Evolutionary conservation across 2,329 filamentous ascomycete species (phyloP).

Genomic region (Neofusicoccum parvum): DNA sequence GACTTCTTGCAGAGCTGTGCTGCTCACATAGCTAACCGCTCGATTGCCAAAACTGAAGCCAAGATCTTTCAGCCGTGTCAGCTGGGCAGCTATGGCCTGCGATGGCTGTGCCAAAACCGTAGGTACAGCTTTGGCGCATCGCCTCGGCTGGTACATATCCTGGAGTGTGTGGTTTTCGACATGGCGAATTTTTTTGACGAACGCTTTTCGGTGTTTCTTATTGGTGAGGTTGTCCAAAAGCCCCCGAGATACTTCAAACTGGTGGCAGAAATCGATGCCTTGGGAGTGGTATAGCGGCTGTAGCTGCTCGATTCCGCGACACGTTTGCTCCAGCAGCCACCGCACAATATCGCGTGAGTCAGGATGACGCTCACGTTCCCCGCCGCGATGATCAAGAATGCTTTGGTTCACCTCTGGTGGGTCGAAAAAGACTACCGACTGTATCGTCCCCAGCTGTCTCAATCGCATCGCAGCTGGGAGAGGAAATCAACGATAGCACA

Average conservation of each 20-base stretch:
- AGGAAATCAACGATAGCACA: constrained; percentile 27
- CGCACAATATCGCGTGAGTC: constrained; percentile 56
- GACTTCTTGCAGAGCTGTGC: constrained; percentile 59
- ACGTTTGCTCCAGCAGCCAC: constrained; percentile 69
- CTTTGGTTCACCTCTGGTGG: constrained; percentile 58
- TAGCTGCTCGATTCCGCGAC: constrained; percentile 60
- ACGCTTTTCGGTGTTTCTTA: constrained; percentile 38
- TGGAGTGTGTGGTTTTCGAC: constrained; percentile 60
- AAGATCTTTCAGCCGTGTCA: constrained; percentile 44
- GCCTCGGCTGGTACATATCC: constrained; percentile 55
- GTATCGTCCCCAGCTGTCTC: constrained; percentile 46
- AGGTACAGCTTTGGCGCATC: constrained; percentile 11
- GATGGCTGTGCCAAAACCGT: constrained; percentile 24
- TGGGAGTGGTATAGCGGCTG: constrained; percentile 62
- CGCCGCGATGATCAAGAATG: constrained; percentile 53
- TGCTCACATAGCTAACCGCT: constrained; percentile 33
- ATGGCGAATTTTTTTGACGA: constrained; percentile 50
- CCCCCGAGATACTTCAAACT: constrained; percentile 52
- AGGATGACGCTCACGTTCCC: constrained; percentile 29
- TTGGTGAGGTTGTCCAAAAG: constrained; percentile 47
- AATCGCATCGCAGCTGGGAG: constrained; percentile 66
- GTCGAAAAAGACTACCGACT: background rate
- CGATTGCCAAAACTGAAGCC: constrained; percentile 43
- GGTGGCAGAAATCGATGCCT: constrained; percentile 61
- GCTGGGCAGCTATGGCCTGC: background rate